Evolutionary conservation across 2,329 filamentous ascomycete genomes (phyloP).

Genomic region (Aureobasidium sp.): DNA sequence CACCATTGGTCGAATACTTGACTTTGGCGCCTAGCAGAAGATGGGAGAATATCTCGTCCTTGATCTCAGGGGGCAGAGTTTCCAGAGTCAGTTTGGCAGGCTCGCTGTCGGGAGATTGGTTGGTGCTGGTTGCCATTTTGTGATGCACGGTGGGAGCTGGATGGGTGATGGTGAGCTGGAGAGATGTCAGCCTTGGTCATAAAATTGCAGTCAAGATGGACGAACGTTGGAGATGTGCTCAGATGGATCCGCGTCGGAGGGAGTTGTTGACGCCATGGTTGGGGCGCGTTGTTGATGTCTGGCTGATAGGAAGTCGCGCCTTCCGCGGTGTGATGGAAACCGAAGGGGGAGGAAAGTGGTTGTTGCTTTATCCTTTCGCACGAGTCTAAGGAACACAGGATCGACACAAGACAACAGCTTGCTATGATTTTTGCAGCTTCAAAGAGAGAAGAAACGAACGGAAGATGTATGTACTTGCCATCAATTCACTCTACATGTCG

Average conservation of each 20-base stretch:
- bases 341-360: not conserved
- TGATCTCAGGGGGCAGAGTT: slow-evolving; percentile 10
- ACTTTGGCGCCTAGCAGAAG: slow-evolving; percentile 5
- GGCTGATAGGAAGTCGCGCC: not conserved
- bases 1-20: not conserved
- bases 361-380: not conserved
- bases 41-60: slow-evolving; percentile 9
- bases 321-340: not conserved
- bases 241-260: not conserved
- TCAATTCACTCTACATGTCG: not conserved
- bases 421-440: not conserved
- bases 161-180: not conserved
- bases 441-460: not conserved
- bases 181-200: not conserved
- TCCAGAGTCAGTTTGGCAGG: not conserved
- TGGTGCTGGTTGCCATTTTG: not conserved
- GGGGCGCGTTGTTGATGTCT: not conserved
- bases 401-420: not conserved
- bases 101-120: not conserved
- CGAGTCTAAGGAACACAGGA: not conserved
- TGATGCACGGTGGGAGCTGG: not conserved
- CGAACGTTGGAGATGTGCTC: not conserved
- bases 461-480: not conserved
- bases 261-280: not conserved
- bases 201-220: not conserved